Base-by-base conservation (phyloP, 768 basidiomycete genomes). In the Naganishia randhawae region DNA sequence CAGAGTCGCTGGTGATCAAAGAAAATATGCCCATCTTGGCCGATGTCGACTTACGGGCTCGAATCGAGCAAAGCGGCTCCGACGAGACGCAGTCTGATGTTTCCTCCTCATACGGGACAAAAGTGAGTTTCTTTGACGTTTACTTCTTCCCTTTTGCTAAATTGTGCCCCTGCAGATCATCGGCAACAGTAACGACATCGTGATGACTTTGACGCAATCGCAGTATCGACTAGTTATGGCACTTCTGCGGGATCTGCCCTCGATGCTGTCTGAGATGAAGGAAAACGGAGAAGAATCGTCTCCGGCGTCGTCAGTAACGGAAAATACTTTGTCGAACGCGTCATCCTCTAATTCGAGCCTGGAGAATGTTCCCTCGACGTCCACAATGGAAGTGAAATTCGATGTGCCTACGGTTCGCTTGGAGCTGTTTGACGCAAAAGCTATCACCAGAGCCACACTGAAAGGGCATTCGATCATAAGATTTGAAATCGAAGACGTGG, bases 1-100 rank as follows among this genome's bases (percentile, higher is more conserved):
- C 93, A 22, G 85, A 14, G 84, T 42, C 37, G 10, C 37, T 61
- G 17, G 31, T 22, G 10, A 19, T 41, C 3, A 61, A 61, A 2
- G 45, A 85, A 19, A 82, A 79, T 0, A 83, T 98, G 67, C 92
- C 91, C 79, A 91, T 99, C 73, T 89, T 99, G 37, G 91, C 96
- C 72, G 90, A 95, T 74, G 92, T 96, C 53, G 83, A 89, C 68
- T 84, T 97, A 68, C 81, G 81, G 4, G 85, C 89, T 10, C 85
- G 88, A 29, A 80, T 93, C 61, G 78, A 85, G 29, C 91, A 95
- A 78, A 84, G 81, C 7, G 82, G 81, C 53, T 82, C 81, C 16
- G 83, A 86, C 48, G 83, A 89, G 73, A 83, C 86, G 19, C 74
- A 75, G n/a, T 76, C 79, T 19, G 83, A 88, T 67, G 75, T 77